Base-by-base conservation (phyloP, 2,329 filamentous ascomycete genomes). In the Ophiostoma tasmaniense region DNA sequence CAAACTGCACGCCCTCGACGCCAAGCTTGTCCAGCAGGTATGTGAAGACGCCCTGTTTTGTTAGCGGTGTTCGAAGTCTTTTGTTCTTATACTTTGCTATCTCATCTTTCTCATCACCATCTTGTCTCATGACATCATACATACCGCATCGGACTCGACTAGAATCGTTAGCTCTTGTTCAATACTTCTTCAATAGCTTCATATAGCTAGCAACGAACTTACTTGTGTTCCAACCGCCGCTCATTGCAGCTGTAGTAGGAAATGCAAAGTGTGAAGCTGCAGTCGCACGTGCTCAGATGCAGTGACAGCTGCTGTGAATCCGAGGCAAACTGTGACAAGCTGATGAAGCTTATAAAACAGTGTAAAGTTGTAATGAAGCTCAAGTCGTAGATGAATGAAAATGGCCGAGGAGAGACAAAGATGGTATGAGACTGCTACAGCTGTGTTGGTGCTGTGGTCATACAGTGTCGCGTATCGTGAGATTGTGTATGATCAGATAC, bases 81-180 rank as follows among this genome's bases (percentile, higher is more conserved):
- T 20, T n/a, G 20, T 8, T n/a, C 20, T n/a, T 45, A 35, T 8
- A 5, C 6, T 3, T 30, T 35, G 20, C 13, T 61, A 35, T 20
- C 52, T 22, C 22, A 45, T 61, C n/a, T 4, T 17, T 10, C 30
- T 45, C 42, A 8, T 20, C 42, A 20, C 20, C 42, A 0, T 17
- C 20, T 64, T 17, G 14, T 37, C 11, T 30, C 20, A 64, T 39
- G 33, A 14, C 33, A 22, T 28, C 37, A 65, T 22, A 68, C 28
- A 35, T 85, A 96, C 93, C 79, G 94, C 94, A 82, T 98, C 94
- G 72, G 92, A 96, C 80, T 98, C 94, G 77, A 98, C 87, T 89
- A 66, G 22, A 20, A 20, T 22, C 5, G 37, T 45, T 45, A 45
- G 64, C 8, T 30, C 30, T 13, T 59, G 13, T 37, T 7, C 8